These are phyloP conservation scores for Nakazawaea ishiwadae DNA, from an alignment of 805 yeast genomes.

Conservation along the genomic window DNA sequence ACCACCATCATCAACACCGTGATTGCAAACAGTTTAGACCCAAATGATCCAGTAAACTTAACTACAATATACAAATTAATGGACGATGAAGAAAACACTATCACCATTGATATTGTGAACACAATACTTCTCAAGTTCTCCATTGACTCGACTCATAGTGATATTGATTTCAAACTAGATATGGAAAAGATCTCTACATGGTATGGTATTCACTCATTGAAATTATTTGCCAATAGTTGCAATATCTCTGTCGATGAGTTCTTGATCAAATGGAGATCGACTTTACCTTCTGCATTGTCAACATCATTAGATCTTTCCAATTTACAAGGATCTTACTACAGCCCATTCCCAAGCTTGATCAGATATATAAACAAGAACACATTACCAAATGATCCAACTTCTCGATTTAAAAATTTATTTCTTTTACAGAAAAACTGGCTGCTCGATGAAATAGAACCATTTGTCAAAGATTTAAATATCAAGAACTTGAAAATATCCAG, in stretches of 20 bases:
- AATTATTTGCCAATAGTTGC: slow-evolving; percentile 11
- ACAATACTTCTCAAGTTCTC: slow-evolving; percentile 50
- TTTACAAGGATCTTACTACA: slow-evolving; percentile 50
- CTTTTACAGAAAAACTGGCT: slow-evolving; percentile 55
- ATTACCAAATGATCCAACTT: slow-evolving; percentile 44
- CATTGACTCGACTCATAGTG: slow-evolving; percentile 14
- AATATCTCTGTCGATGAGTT: slow-evolving; percentile 40
- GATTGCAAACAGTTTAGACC: slow-evolving; percentile 12
- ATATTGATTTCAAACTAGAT: slow-evolving; percentile 33
- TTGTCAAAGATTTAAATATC: slow-evolving; percentile 52
- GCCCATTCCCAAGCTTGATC: slow-evolving; percentile 35
- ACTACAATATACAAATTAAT: slow-evolving; percentile 15
- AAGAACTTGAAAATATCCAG: slow-evolving; percentile 50
- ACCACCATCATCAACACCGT: slow-evolving; percentile 13
- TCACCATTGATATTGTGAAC: slow-evolving; percentile 35
- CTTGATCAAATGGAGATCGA: slow-evolving; percentile 55
- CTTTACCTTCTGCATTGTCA: slow-evolving; percentile 39
- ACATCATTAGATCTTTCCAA: slow-evolving; percentile 52
- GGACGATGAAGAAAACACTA: slow-evolving; percentile 21
- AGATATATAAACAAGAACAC: slow-evolving; percentile 46
- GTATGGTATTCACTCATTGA: slow-evolving; percentile 57
- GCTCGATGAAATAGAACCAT: slow-evolving; percentile 58
- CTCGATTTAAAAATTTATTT: slow-evolving; percentile 50
- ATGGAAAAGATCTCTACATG: slow-evolving; percentile 43
- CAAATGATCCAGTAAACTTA: slow-evolving; percentile 12